Base-by-base conservation (phyloP, 495 filamentous ascomycete species). In the Xylaria sp. region DNA sequence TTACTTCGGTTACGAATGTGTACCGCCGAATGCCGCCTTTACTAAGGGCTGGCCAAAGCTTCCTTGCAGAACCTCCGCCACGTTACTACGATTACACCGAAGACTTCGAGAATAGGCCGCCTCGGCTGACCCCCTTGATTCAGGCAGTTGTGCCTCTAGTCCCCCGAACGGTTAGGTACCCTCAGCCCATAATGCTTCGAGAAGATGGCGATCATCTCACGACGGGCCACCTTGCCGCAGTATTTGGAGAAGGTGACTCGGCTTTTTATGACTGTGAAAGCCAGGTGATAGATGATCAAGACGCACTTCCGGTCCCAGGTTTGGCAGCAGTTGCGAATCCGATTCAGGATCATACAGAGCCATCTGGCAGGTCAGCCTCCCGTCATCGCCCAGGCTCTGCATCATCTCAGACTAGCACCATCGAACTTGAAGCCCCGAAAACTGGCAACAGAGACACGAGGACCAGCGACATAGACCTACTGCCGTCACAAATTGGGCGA, bases 11-110 rank as follows among this genome's bases (percentile, higher is more conserved):
- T 66, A 75, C 81, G 12, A 80, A 82, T 63, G 80, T 81, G 80
- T 80, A 83, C 52, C 78, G 77, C 24, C 78, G 72, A 29, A 67
- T 69, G 61, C 74, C 80, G n/a, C 71, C 74, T 53, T 40, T 31
- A 43, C 68, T 40, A 44, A 78, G 37, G 57, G 21, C 52, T 33
- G 71, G 62, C 17, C 75, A 69, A 21, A 71, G 67, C 59, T 52
- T 64, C 26, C 53, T 71, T 61, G 62, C 55, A 17, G 68, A 74
- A 41, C 24, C 74, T 26, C 72, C 75, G 48, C 82, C 82, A 31
- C 69, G 82, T 29, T 87, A 83, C 70, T 87, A 87, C 74, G 86
- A 87, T 72, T 87, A 87, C 71, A 85, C 84, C 5, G 85, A 87
- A 74, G 81, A 80, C 31, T 87, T 87, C 72, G 84, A 84, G 24